phyloP scores from a whole-genome alignment of 768 basidiomycete species.

The Russula sp. region DNA sequence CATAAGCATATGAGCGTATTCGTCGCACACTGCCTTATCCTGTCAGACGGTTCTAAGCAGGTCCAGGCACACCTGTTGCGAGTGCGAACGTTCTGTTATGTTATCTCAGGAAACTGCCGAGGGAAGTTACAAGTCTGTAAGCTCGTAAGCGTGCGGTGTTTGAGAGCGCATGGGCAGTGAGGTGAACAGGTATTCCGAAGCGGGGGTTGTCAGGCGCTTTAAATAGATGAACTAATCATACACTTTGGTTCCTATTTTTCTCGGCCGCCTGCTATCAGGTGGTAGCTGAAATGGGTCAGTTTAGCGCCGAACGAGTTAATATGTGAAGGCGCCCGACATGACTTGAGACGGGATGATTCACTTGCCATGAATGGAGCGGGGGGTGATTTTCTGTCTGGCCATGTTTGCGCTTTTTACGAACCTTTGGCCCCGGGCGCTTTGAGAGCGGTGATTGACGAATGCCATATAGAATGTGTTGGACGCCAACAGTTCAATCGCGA shows the following conservation, averaged over 20 bases:
- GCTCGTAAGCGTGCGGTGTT: slow-evolving; percentile 11
- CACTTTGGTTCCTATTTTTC: neutral
- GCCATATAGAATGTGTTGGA: neutral
- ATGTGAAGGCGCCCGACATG: neutral
- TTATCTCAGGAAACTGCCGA: neutral
- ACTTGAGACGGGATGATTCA: neutral
- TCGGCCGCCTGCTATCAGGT: slow-evolving; percentile 1
- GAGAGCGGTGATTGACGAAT: neutral
- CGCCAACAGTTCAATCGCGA: neutral
- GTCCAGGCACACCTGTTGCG: neutral
- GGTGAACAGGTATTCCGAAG: slow-evolving; percentile 1
- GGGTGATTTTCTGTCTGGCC: neutral
- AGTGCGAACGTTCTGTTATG: neutral
- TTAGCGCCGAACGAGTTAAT: neutral
- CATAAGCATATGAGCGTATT: neutral
- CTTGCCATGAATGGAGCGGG: neutral
- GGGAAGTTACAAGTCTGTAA: neutral
- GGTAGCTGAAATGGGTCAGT: neutral
- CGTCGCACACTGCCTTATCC: neutral
- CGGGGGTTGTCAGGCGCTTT: slow-evolving; percentile 1
- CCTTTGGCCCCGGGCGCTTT: neutral
- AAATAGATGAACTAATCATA: neutral
- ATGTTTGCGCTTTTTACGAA: neutral
- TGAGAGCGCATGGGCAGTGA: slow-evolving; percentile 6
- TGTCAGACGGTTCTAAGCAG: neutral